phyloP scores from a whole-genome alignment of 306 rosid species.

The Potentilla sterilis region DNA sequence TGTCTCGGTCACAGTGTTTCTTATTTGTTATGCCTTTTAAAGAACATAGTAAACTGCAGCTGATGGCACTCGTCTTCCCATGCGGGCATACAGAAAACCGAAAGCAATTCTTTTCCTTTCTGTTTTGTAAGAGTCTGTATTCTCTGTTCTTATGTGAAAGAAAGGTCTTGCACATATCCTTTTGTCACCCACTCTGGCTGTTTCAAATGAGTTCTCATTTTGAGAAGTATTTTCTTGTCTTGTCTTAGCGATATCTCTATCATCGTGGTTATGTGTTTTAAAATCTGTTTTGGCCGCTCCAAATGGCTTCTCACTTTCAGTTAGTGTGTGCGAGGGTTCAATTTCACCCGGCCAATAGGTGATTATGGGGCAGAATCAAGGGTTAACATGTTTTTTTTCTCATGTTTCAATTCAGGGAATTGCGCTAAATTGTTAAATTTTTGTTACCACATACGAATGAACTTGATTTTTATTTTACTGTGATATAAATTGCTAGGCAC shows the following conservation, averaged over 20 bases:
- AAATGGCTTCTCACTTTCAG: background rate
- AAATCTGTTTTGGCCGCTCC: background rate
- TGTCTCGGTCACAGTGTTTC: background rate
- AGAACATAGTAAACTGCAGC: slow-evolving; percentile 7
- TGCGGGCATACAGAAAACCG: background rate
- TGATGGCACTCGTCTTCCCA: slow-evolving; percentile 7
- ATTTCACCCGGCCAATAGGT: slow-evolving; percentile 9
- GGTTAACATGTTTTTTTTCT: background rate
- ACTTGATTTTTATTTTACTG: background rate
- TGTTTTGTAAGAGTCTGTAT: background rate
- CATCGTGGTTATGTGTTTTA: background rate
- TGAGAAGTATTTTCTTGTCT: background rate
- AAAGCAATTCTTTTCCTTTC: background rate
- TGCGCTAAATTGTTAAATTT: background rate
- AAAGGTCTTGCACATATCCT: slow-evolving; percentile 3
- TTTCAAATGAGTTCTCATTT: slow-evolving; percentile 4
- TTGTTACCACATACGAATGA: background rate
- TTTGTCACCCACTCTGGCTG: background rate
- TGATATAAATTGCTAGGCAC: background rate
- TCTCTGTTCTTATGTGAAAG: background rate
- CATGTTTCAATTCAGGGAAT: slow-evolving; percentile 10
- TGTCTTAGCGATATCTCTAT: background rate
- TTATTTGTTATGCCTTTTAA: slow-evolving; percentile 8
- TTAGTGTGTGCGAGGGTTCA: slow-evolving; percentile 11
- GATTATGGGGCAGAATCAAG: slow-evolving; percentile 12